A percentile compares a stretch with the other conserved stretches of the same genome.
These are phyloP conservation scores for Galerina marginata DNA, from an alignment of 768 basidiomycete genomes.

Conservation along the genomic window DNA sequence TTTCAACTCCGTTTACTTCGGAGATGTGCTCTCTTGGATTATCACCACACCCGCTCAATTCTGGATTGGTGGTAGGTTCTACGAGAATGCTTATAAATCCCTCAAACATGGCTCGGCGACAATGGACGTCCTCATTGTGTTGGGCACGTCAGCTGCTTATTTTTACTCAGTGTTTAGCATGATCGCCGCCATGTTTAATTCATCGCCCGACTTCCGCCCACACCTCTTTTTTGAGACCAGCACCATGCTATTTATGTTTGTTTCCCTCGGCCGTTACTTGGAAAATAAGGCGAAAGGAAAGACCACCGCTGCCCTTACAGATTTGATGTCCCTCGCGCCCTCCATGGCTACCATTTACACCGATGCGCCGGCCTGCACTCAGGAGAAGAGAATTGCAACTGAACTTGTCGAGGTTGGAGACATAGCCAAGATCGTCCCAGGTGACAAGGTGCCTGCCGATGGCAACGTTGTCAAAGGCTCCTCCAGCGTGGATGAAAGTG, in stretches of 20 bases:
- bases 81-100: constrained; percentile 88
- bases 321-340: constrained; percentile 94
- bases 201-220: constrained; percentile 73
- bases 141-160: constrained; percentile 95
- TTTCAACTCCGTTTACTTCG: constrained; percentile 75
- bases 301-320: constrained; percentile 95
- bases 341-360: constrained; percentile 97
- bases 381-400: constrained; percentile 90
- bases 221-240: constrained; percentile 98
- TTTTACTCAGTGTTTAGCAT: constrained; percentile 83
- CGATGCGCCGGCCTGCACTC: constrained; percentile 76
- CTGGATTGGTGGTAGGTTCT: constrained; percentile 89
- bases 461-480: constrained; percentile 87
- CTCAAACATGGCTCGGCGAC: constrained; percentile 89
- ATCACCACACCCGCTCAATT: constrained; percentile 94
- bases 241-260: constrained; percentile 98
- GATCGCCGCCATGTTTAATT: constrained; percentile 66
- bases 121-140: constrained; percentile 97
- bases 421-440: constrained; percentile 91
- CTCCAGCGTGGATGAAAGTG: constrained; percentile 93
- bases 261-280: constrained; percentile 92
- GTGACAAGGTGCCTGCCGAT: constrained; percentile 96
- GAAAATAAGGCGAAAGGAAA: constrained; percentile 98
- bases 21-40: constrained; percentile 74
- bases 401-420: constrained; percentile 96